Evolutionary conservation across 768 basidiomycete genomes (phyloP).

Genomic region (Termitomyces sp.): DNA sequence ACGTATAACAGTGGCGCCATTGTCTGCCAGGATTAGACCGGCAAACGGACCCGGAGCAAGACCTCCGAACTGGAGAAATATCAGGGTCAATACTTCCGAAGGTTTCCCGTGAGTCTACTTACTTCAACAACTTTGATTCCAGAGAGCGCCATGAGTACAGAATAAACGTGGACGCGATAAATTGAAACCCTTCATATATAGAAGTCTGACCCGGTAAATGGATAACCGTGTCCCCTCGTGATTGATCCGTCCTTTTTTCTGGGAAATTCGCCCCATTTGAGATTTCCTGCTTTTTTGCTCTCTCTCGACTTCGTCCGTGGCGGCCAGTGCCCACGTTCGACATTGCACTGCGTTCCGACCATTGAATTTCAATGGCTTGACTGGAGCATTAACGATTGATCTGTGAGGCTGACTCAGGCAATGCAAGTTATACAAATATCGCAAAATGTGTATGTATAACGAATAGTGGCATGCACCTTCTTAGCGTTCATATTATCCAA

Average conservation of each 20-base stretch:
- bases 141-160: slow-evolving; percentile 14
- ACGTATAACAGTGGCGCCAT: slow-evolving; percentile 71
- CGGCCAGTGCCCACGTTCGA: background rate
- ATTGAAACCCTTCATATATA: background rate
- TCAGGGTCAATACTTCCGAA: background rate
- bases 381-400: no score
- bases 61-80: slow-evolving; percentile 58
- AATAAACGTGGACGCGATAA: background rate
- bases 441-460: no score
- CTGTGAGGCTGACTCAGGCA: background rate
- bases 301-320: background rate
- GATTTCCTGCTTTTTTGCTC: background rate
- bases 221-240: background rate
- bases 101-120: background rate
- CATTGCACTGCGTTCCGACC: background rate
- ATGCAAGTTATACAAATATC: no score
- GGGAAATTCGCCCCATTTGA: background rate
- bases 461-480: background rate
- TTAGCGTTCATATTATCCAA: background rate
- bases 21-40: slow-evolving; percentile 72
- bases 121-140: slow-evolving; percentile 21
- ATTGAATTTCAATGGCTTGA: background rate
- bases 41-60: slow-evolving; percentile 80
- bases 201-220: background rate
- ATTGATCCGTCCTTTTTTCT: background rate